Evolutionary conservation across 257 asterid genomes (phyloP).

Genomic region (Eustoma russellianum): DNA sequence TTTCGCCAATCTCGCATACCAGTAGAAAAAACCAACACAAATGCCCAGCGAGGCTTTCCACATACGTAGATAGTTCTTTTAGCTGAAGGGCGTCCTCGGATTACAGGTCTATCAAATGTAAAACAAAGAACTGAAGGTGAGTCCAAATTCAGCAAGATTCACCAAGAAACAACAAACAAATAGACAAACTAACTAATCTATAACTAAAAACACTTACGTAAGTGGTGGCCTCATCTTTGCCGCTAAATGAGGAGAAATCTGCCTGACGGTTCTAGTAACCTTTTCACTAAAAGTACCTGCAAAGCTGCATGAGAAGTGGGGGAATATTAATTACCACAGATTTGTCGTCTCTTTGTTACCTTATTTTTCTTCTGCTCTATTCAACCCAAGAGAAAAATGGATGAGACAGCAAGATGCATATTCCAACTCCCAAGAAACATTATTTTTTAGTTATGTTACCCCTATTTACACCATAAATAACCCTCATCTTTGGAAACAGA

Average conservation of each 20-base stretch:
- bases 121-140: constrained; percentile 7
- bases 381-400: no score
- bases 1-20: constrained; percentile 23
- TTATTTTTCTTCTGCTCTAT: no score
- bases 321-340: background rate
- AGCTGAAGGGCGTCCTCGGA: constrained; percentile 89
- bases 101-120: constrained; percentile 62
- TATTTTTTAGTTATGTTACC: no score
- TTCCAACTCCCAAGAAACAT: no score
- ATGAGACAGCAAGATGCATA: no score
- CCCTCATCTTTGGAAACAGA: no score
- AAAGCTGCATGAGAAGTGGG: constrained; percentile 42
- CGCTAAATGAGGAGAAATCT: constrained; percentile 87
- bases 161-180: background rate
- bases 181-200: background rate
- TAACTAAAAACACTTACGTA: constrained; percentile 36
- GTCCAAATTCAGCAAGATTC: no score
- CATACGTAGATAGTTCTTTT: constrained; percentile 72
- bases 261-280: constrained; percentile 72
- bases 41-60: constrained; percentile 88
- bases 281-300: constrained; percentile 90
- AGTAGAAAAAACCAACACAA: constrained; percentile 49
- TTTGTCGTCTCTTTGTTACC: no score
- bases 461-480: no score
- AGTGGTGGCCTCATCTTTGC: constrained; percentile 95